phyloP scores from a whole-genome alignment of 2,329 filamentous ascomycete genomes.

The Calycina herbarum region DNA sequence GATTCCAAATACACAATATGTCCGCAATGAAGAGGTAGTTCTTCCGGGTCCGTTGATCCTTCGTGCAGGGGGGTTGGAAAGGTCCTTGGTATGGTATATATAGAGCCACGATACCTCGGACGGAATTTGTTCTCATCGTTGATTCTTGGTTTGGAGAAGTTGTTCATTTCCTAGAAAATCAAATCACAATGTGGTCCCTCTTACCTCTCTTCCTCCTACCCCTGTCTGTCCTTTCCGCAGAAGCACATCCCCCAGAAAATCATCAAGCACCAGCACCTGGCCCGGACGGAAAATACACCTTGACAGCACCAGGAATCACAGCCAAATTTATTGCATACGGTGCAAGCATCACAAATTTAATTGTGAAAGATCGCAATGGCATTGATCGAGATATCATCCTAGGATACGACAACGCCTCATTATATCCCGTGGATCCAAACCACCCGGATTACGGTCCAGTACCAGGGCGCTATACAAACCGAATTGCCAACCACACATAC shows the following conservation, averaged over 20 bases:
- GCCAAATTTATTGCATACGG: constrained; percentile 65
- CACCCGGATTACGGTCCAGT: constrained; percentile 71
- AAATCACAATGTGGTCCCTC: constrained; percentile 8
- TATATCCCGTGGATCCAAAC: constrained; percentile 61
- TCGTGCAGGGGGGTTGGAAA: neutral
- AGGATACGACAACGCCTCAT: constrained; percentile 72
- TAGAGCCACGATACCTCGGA: neutral
- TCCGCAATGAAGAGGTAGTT: neutral
- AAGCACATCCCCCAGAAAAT: neutral
- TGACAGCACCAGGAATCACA: constrained; percentile 64
- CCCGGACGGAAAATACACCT: constrained; percentile 68
- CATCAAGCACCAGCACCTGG: constrained; percentile 43
- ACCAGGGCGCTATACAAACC: constrained; percentile 75
- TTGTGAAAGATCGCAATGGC: constrained; percentile 63
- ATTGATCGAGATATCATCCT: constrained; percentile 66
- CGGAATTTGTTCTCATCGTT: neutral
- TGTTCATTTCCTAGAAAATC: neutral
- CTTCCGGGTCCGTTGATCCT: neutral
- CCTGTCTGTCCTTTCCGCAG: neutral
- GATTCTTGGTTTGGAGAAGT: neutral
- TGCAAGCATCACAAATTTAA: constrained; percentile 68
- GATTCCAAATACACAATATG: constrained; percentile 10
- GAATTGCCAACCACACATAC: constrained; percentile 74
- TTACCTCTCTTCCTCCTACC: constrained; percentile 6
- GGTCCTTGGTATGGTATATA: neutral